Percentiles rank a stretch among this genome's conserved stretches.
Conservation (phyloP, 352 stramenopile species). For the Phytophthora capsici region DNA sequence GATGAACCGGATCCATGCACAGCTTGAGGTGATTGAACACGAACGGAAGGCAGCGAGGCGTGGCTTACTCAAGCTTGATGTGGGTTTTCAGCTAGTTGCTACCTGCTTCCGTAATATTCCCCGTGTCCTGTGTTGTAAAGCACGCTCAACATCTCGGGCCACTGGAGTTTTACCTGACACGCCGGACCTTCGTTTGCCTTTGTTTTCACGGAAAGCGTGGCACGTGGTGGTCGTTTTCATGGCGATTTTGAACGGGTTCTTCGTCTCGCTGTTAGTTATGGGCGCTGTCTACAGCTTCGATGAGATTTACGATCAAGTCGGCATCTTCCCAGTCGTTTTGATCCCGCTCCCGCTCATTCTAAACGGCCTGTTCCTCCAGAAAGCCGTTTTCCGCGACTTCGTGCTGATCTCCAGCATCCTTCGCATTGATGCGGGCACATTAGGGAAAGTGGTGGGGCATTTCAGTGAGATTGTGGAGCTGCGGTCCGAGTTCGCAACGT, state of each 20-base stretch:
- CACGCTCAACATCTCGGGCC: not conserved
- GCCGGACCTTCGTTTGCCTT: slow-evolving; percentile 28
- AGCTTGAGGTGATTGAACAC: slow-evolving; percentile 32
- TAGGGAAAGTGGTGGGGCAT: slow-evolving; percentile 59
- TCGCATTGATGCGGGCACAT: slow-evolving; percentile 49
- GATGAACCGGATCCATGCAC: slow-evolving; percentile 25
- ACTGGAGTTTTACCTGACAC: slow-evolving; percentile 13
- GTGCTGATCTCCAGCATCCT: slow-evolving; percentile 59
- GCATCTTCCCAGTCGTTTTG: slow-evolving; percentile 33
- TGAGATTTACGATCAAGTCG: slow-evolving; percentile 29
- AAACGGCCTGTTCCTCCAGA: slow-evolving; percentile 62
- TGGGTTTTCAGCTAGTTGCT: slow-evolving; percentile 24
- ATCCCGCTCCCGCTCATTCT: slow-evolving; percentile 47
- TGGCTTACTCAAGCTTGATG: slow-evolving; percentile 17
- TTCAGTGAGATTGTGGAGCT: slow-evolving; percentile 67
- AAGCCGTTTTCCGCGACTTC: slow-evolving; percentile 63
- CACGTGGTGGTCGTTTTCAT: slow-evolving; percentile 64
- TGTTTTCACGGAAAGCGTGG: slow-evolving; percentile 70
- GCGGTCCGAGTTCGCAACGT: slow-evolving; percentile 51
- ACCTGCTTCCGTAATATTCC: slow-evolving; percentile 18
- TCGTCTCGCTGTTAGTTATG: slow-evolving; percentile 62
- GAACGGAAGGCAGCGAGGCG: slow-evolving; percentile 3
- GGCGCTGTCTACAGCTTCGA: slow-evolving; percentile 62
- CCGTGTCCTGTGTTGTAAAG: slow-evolving; percentile 16
- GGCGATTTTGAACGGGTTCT: slow-evolving; percentile 71